Percentiles rank a stretch among this genome's conserved stretches.
These are phyloP conservation scores for Arthrinium phaeospermum DNA, from an alignment of 2,329 filamentous ascomycete species.

Conservation along the genomic window DNA sequence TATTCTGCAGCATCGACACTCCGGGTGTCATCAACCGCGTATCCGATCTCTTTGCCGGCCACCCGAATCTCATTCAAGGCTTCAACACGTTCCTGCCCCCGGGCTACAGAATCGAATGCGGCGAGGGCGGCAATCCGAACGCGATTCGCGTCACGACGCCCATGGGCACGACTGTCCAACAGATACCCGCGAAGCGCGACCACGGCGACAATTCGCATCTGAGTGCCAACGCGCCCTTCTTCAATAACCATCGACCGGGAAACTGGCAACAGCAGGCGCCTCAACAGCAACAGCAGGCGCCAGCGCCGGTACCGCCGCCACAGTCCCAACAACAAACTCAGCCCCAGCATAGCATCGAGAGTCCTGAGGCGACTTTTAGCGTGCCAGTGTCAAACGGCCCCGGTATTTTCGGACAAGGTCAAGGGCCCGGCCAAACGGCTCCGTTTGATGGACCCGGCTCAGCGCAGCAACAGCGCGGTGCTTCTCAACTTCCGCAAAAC, in stretches of 20 bases:
- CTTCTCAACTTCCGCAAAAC: conserved; percentile 36
- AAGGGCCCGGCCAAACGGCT: conserved; percentile 38
- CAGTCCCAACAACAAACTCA: conserved; percentile 52
- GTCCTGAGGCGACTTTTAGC: conserved; percentile 67
- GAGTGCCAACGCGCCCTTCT: conserved; percentile 48
- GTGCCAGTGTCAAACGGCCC: conserved; percentile 59
- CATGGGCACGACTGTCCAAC: conserved; percentile 94
- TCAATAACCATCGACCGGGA: conserved; percentile 50
- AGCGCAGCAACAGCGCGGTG: conserved; percentile 39
- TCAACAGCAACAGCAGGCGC: not conserved
- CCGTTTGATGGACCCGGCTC: conserved; percentile 39
- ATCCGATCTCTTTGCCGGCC: conserved; percentile 92
- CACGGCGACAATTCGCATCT: conserved; percentile 48
- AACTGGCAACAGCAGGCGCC: conserved; percentile 58
- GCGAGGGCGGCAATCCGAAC: conserved; percentile 90
- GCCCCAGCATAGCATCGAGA: conserved; percentile 65
- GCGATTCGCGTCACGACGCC: conserved; percentile 96
- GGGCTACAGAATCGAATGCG: conserved; percentile 95
- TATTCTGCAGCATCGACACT: conserved; percentile 76
- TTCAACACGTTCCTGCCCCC: conserved; percentile 98
- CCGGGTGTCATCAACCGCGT: conserved; percentile 97
- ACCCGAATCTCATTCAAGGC: conserved; percentile 93
- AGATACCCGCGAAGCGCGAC: conserved; percentile 66
- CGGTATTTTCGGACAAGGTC: conserved; percentile 51
- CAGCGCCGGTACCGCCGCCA: conserved; percentile 32